These are phyloP conservation scores for Penstemon barbatus DNA, from an alignment of 257 asterid genomes.

Conservation along the genomic window DNA sequence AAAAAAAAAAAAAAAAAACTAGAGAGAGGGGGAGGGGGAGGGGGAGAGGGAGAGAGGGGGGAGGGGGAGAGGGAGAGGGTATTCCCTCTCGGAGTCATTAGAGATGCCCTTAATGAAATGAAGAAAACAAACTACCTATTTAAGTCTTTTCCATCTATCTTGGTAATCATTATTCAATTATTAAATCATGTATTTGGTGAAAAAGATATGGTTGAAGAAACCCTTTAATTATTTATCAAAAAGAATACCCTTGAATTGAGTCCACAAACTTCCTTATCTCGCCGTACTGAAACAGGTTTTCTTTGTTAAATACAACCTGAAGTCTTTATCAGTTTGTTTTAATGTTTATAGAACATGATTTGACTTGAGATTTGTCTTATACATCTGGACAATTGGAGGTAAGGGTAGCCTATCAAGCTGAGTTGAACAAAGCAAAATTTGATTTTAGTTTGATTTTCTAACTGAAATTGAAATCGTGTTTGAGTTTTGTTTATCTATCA, in stretches of 20 bases:
- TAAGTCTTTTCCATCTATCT: background rate
- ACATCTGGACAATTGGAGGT: too few species aligned
- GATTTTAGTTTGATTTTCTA: background rate
- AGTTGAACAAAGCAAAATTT: too few species aligned
- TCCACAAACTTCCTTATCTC: constrained; percentile 27
- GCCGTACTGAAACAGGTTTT: background rate
- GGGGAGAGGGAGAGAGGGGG: too few species aligned
- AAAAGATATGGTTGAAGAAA: constrained; percentile 2
- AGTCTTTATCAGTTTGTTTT: constrained; percentile 13
- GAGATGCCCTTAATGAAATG: too few species aligned
- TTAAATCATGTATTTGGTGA: constrained; percentile 19
- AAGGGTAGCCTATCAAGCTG: too few species aligned
- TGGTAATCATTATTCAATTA: constrained; percentile 8
- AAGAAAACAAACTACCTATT: background rate
- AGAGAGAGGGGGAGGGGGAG: too few species aligned
- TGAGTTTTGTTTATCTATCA: too few species aligned
- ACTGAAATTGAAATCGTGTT: background rate
- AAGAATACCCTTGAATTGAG: background rate
- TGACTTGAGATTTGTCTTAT: too few species aligned
- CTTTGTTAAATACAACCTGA: constrained; percentile 10
- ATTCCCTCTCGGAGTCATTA: too few species aligned
- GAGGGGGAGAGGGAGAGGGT: too few species aligned
- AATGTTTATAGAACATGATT: too few species aligned
- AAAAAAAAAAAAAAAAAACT: too few species aligned
- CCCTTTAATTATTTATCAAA: constrained; percentile 4